These are phyloP conservation scores for Metschnikowia koreensis DNA, from an alignment of 805 yeast species.

Conservation along the genomic window DNA sequence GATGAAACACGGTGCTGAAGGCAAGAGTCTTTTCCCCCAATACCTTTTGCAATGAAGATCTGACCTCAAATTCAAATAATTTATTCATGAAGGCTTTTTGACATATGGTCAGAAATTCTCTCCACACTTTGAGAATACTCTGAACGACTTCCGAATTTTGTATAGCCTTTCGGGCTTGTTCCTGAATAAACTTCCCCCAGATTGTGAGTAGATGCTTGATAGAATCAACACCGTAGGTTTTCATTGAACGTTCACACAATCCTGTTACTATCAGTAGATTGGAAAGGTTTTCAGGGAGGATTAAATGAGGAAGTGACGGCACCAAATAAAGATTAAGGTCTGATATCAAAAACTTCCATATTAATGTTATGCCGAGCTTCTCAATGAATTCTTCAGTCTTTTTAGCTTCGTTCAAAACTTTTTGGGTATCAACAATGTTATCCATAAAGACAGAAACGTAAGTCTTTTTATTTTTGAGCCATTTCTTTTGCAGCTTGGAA, in stretches of 20 bases:
- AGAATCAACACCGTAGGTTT: conserved; percentile 23
- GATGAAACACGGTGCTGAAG: conserved; percentile 18
- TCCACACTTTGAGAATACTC: conserved; percentile 17
- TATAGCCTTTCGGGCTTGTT: neutral
- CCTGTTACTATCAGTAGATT: conserved; percentile 4
- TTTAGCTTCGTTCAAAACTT: conserved; percentile 13
- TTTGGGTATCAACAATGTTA: conserved; percentile 12
- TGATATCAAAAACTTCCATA: conserved; percentile 31
- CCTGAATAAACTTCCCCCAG: conserved; percentile 25
- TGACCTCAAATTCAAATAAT: conserved; percentile 30
- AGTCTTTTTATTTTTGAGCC: conserved; percentile 15
- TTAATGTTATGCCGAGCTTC: conserved; percentile 21
- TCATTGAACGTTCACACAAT: conserved; percentile 19
- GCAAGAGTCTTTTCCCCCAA: conserved; percentile 16
- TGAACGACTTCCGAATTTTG: conserved; percentile 8
- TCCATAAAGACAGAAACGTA: conserved; percentile 14
- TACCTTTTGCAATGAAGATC: conserved; percentile 28
- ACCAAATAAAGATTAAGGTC: conserved; percentile 24
- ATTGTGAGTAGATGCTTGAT: conserved; percentile 20
- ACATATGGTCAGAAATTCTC: conserved; percentile 13
- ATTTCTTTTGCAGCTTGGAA: conserved; percentile 13
- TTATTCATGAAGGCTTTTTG: conserved; percentile 11
- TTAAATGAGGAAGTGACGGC: conserved; percentile 21
- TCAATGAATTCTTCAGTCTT: conserved; percentile 17
- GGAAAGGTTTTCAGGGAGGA: conserved; percentile 4